Conservation (phyloP, 2,329 filamentous ascomycete species). For the Clarireedia homoeocarpa region DNA sequence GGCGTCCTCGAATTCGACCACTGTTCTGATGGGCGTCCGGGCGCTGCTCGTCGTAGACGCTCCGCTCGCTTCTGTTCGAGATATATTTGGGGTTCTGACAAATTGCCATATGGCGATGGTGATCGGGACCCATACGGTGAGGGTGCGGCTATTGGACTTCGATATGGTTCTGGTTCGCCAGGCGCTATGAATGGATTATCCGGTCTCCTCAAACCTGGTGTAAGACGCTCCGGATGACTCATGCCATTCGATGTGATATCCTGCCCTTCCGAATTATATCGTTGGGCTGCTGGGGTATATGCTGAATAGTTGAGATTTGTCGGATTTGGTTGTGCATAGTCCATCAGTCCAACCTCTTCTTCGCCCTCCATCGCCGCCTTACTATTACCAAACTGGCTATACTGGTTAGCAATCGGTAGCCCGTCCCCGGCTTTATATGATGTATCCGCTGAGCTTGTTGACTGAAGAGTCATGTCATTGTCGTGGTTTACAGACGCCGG, state of each 20-base stretch:
- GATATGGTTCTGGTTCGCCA: constrained; percentile 17
- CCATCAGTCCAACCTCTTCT: constrained; percentile 25
- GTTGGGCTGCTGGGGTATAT: constrained; percentile 24
- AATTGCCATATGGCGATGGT: neutral
- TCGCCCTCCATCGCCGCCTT: constrained; percentile 16
- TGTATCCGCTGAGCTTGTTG: constrained; percentile 6
- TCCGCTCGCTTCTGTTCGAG: constrained; percentile 15
- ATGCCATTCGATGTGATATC: constrained; percentile 18
- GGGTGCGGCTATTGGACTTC: constrained; percentile 13
- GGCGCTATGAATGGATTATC: constrained; percentile 18
- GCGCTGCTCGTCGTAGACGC: constrained; percentile 8
- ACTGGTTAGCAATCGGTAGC: constrained; percentile 27
- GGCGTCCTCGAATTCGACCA: neutral
- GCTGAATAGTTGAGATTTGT: constrained; percentile 12
- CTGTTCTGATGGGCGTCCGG: neutral
- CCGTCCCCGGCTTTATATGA: constrained; percentile 16
- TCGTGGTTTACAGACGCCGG: constrained; percentile 10
- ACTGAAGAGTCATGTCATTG: constrained; percentile 19
- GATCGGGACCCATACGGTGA: constrained; percentile 6
- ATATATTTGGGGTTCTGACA: constrained; percentile 15
- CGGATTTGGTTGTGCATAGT: constrained; percentile 26
- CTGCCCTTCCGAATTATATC: constrained; percentile 24
- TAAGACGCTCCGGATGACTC: constrained; percentile 14
- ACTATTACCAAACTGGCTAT: constrained; percentile 22
- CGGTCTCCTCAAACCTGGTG: constrained; percentile 9